Percentiles rank a stretch among this genome's conserved stretches.
Evolutionary conservation across 139 green algal species (phyloP).

Genomic region (Limnomonas spitsbergensis): DNA sequence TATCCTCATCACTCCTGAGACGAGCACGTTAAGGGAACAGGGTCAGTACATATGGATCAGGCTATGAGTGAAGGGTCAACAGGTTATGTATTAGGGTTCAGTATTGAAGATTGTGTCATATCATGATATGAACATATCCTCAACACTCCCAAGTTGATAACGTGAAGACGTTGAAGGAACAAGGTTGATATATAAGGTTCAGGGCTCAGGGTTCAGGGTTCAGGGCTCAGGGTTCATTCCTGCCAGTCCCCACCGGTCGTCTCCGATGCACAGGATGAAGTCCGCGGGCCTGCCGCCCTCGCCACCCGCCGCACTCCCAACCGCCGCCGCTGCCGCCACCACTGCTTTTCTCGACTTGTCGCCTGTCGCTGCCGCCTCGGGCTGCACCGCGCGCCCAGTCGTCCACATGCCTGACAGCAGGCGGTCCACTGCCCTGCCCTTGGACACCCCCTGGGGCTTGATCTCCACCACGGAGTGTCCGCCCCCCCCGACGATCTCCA

Average conservation of each 20-base stretch:
- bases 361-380: too few relatives aligned
- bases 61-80: not conserved
- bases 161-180: too few relatives aligned
- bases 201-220: too few relatives aligned
- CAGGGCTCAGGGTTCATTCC: too few relatives aligned
- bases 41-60: not conserved
- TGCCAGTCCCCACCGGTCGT: slow-evolving; percentile 87
- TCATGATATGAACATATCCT: too few relatives aligned
- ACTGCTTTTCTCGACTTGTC: too few relatives aligned
- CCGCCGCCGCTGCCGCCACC: not conserved
- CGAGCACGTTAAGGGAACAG: too few relatives aligned
- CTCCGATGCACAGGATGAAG: slow-evolving; percentile 96
- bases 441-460: slow-evolving; percentile 87
- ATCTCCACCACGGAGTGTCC: slow-evolving; percentile 44
- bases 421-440: slow-evolving; percentile 74
- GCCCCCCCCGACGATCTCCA: slow-evolving; percentile 89
- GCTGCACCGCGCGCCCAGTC: too few relatives aligned
- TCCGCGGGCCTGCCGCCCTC: slow-evolving; percentile 45
- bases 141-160: too few relatives aligned
- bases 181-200: too few relatives aligned
- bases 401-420: slow-evolving; percentile 47
- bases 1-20: slow-evolving; percentile 86
- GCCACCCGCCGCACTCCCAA: not conserved
- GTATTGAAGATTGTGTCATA: too few relatives aligned
- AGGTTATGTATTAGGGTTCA: too few relatives aligned